These are phyloP conservation scores for Arxiozyma telluris DNA, from an alignment of 1,139 yeast genomes.

Conservation along the genomic window DNA sequence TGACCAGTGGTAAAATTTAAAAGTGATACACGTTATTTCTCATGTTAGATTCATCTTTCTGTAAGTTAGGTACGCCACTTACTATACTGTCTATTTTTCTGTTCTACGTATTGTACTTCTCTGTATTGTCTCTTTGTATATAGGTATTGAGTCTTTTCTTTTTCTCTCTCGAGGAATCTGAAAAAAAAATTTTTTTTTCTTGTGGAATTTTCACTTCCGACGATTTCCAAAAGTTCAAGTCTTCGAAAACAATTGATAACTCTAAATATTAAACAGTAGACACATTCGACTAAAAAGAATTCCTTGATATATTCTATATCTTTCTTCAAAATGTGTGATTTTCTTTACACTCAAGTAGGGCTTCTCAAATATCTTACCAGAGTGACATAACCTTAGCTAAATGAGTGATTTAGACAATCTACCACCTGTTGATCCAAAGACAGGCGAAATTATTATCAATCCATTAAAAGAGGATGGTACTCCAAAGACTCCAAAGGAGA, in stretches of 20 bases:
- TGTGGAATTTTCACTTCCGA: neutral
- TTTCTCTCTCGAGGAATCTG: neutral
- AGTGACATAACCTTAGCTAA: neutral
- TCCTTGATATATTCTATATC: neutral
- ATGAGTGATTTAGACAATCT: conserved; percentile 28
- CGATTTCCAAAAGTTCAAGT: neutral
- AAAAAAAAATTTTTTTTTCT: neutral
- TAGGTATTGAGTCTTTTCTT: neutral
- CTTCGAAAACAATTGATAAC: neutral
- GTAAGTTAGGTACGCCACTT: neutral
- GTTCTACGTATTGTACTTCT: too few species aligned
- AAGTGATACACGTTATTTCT: too few species aligned
- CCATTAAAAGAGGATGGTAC: conserved; percentile 33
- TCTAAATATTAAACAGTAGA: too few species aligned
- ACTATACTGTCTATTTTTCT: neutral
- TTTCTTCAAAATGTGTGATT: neutral
- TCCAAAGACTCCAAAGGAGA: conserved; percentile 59
- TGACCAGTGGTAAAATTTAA: too few species aligned
- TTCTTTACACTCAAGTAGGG: neutral
- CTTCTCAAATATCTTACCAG: neutral
- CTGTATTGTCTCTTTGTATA: too few species aligned
- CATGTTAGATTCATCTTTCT: too few species aligned
- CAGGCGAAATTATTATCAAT: conserved; percentile 32
- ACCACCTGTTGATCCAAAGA: conserved; percentile 31
- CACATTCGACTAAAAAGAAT: too few species aligned